Percentiles rank a stretch among this genome's conserved stretches.
Evolutionary conservation across 2,329 filamentous ascomycete genomes (phyloP).

Genomic region (Calonectria multiphialidica): DNA sequence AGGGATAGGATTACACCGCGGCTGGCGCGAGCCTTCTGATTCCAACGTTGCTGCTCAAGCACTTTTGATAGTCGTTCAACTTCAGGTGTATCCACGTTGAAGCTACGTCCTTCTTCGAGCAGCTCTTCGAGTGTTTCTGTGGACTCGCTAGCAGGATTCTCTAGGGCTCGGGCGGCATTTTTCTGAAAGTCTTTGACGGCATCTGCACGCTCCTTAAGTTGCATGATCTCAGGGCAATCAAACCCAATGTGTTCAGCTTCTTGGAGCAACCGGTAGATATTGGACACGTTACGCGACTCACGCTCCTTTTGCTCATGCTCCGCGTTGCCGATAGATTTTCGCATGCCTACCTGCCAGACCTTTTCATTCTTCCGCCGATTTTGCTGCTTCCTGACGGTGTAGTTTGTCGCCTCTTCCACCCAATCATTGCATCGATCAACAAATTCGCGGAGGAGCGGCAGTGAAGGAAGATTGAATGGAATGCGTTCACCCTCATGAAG

Average conservation of each 20-base stretch:
- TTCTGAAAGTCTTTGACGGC: constrained; percentile 88
- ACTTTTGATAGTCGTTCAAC: constrained; percentile 84
- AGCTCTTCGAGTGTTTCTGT: constrained; percentile 87
- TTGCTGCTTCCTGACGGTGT: constrained; percentile 97
- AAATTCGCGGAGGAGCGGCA: constrained; percentile 86
- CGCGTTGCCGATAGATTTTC: constrained; percentile 72
- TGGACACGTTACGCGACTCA: constrained; percentile 89
- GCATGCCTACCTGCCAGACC: constrained; percentile 79
- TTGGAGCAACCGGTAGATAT: constrained; percentile 85
- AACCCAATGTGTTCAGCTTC: constrained; percentile 91
- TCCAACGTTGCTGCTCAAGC: constrained; percentile 90
- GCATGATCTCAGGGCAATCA: constrained; percentile 90
- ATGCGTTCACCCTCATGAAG: constrained; percentile 97
- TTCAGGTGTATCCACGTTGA: constrained; percentile 93
- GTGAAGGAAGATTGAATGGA: constrained; percentile 86
- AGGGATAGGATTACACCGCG: constrained; percentile 77
- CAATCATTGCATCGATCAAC: constrained; percentile 98
- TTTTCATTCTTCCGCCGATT: constrained; percentile 96
- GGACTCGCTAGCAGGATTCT: constrained; percentile 72
- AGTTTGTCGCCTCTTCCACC: constrained; percentile 96
- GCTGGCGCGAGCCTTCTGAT: constrained; percentile 77
- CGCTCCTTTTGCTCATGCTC: constrained; percentile 81
- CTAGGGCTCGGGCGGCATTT: constrained; percentile 77
- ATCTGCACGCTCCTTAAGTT: constrained; percentile 86
- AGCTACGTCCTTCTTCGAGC: constrained; percentile 88